Evolutionary conservation across 1,284 basidiomycete genomes (phyloP).

Genomic region (Ganoderma multipileum): DNA sequence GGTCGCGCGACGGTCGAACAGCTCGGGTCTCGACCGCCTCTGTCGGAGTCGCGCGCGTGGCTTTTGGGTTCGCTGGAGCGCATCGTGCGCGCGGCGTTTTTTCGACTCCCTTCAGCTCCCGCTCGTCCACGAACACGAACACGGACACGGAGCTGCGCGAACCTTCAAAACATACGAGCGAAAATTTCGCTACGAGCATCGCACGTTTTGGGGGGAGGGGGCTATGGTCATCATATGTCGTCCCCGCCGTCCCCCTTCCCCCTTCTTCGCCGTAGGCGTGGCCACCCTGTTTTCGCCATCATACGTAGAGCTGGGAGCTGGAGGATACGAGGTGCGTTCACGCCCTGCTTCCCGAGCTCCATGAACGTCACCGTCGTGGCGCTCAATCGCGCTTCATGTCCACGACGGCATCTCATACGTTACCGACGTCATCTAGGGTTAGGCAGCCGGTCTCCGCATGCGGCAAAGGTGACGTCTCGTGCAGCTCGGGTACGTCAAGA

Average conservation of each 20-base stretch:
- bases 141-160: background rate
- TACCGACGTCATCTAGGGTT: background rate
- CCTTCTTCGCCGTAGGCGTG: background rate
- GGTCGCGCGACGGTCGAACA: background rate
- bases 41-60: background rate
- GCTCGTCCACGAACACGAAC: background rate
- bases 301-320: background rate
- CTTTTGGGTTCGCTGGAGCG: conserved; percentile 1
- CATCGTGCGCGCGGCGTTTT: background rate
- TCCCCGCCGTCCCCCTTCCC: background rate
- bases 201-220: background rate
- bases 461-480: background rate
- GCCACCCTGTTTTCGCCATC: background rate
- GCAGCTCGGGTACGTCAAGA: background rate
- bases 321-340: background rate
- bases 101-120: background rate
- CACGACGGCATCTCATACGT: background rate
- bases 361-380: background rate
- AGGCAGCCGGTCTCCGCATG: background rate
- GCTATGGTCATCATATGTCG: background rate
- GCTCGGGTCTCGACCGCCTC: background rate
- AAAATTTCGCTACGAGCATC: background rate
- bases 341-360: background rate
- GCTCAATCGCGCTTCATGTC: background rate
- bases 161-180: background rate